Conservation (phyloP, 768 basidiomycete species). For the Collybia sordida region DNA sequence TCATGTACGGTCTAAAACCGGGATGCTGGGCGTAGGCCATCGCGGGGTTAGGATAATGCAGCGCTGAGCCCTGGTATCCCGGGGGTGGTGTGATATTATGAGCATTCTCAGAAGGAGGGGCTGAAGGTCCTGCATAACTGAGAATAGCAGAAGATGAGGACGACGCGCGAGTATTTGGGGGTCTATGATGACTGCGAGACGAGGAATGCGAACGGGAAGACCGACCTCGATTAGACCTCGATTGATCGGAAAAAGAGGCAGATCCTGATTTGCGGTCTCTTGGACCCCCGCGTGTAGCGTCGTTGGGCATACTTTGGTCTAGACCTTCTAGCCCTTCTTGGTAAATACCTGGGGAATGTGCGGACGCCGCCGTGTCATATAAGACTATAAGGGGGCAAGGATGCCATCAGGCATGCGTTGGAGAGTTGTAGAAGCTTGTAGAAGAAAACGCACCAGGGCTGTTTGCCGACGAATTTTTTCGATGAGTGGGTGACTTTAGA, state of each 20-base stretch:
- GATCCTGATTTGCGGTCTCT: slow-evolving; percentile 23
- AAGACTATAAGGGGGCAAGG: slow-evolving; percentile 15
- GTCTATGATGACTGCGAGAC: slow-evolving; percentile 9
- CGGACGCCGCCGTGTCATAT: slow-evolving; percentile 22
- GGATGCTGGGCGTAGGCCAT: slow-evolving; percentile 31
- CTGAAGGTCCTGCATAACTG: slow-evolving; percentile 8
- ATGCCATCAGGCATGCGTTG: slow-evolving; percentile 9
- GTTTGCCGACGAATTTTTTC: slow-evolving; percentile 7
- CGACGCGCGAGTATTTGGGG: slow-evolving; percentile 6
- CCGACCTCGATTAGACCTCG: slow-evolving; percentile 21
- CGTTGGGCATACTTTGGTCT: slow-evolving; percentile 10
- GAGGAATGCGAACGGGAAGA: slow-evolving; percentile 20
- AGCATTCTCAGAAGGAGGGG: slow-evolving; percentile 15
- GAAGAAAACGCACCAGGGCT: slow-evolving; percentile 23
- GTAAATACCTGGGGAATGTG: slow-evolving; percentile 13
- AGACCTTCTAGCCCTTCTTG: slow-evolving; percentile 9
- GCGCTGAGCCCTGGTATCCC: slow-evolving; percentile 19
- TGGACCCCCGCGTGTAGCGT: slow-evolving; percentile 24
- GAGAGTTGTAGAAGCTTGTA: slow-evolving; percentile 19
- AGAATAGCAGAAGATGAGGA: slow-evolving; percentile 14
- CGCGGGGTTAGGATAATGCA: slow-evolving; percentile 25
- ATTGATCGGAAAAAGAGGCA: slow-evolving; percentile 20
- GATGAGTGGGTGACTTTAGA: slow-evolving; percentile 17
- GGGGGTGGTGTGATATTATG: slow-evolving; percentile 14
- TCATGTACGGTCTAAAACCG: slow-evolving; percentile 45